Evolutionary conservation across 352 stramenopile genomes (phyloP).

Genomic region (Pythium phragmitis): DNA sequence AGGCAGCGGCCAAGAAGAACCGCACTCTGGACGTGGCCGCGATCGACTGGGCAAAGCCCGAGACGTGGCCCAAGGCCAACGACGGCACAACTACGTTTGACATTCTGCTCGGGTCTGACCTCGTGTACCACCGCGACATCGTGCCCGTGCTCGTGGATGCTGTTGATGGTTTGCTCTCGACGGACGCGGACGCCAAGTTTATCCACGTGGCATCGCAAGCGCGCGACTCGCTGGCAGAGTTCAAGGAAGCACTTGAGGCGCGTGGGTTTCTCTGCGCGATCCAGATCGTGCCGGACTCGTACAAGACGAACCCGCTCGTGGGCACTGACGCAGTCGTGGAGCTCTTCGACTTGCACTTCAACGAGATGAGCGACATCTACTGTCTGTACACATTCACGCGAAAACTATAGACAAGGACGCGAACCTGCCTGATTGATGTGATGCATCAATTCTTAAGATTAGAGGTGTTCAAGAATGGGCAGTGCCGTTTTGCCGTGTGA

Average conservation of each 20-base stretch:
- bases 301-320: constrained; percentile 85
- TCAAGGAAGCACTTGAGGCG: constrained; percentile 74
- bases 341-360: constrained; percentile 86
- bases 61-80: constrained; percentile 59
- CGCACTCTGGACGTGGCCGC: constrained; percentile 58
- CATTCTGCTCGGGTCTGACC: constrained; percentile 78
- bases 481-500: background rate
- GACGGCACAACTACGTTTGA: constrained; percentile 46
- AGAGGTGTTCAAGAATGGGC: constrained; percentile 15
- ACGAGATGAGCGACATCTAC: constrained; percentile 89
- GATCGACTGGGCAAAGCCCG: constrained; percentile 78
- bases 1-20: constrained; percentile 7
- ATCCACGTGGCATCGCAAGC: constrained; percentile 80
- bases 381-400: constrained; percentile 84
- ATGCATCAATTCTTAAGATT: constrained; percentile 8
- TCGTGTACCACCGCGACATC: constrained; percentile 87
- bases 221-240: constrained; percentile 78
- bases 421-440: background rate
- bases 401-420: constrained; percentile 25
- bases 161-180: constrained; percentile 66
- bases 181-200: constrained; percentile 47
- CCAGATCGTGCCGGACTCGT: constrained; percentile 70
- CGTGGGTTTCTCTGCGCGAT: constrained; percentile 63
- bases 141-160: constrained; percentile 74
- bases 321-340: constrained; percentile 59